Evolutionary conservation across 2,329 filamentous ascomycete genomes (phyloP).

Genomic region (Fusarium solani-melongenae): DNA sequence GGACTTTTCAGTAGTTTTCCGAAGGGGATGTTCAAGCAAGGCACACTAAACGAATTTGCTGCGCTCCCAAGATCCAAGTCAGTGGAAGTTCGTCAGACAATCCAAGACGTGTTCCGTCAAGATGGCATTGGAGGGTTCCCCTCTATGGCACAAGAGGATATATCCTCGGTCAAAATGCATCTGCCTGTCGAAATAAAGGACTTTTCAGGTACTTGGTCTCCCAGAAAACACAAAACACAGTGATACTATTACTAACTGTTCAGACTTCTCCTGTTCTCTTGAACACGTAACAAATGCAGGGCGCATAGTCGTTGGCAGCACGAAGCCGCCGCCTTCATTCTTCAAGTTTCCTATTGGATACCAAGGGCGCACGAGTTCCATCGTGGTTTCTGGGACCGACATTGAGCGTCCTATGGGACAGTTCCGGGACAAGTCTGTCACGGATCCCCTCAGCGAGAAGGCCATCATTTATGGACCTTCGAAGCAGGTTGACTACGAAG

Average conservation of each 20-base stretch:
- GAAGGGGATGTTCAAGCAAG: not conserved
- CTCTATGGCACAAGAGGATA: constrained; percentile 4
- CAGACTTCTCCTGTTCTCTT: constrained; percentile 66
- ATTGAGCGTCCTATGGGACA: constrained; percentile 61
- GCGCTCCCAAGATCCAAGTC: not conserved
- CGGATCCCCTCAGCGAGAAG: constrained; percentile 2
- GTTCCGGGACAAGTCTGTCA: constrained; percentile 42
- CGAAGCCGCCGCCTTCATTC: constrained; percentile 57
- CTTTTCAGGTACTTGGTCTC: constrained; percentile 53
- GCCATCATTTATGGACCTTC: constrained; percentile 44
- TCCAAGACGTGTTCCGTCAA: not conserved
- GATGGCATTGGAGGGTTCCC: constrained; percentile 6
- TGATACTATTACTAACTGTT: not conserved
- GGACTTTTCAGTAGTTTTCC: constrained; percentile 40
- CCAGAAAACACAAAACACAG: rapidly evolving
- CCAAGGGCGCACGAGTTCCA: constrained; percentile 63
- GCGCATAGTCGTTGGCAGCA: constrained; percentile 52
- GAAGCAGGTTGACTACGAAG: constrained; percentile 53
- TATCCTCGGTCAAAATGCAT: constrained; percentile 53
- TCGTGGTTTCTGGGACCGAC: constrained; percentile 60
- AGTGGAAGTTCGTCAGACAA: not conserved
- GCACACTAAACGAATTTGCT: constrained; percentile 23
- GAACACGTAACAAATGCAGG: constrained; percentile 64
- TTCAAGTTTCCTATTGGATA: constrained; percentile 64
- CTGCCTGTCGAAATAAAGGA: constrained; percentile 66